Evolutionary conservation across 2,329 filamentous ascomycete genomes (phyloP).

Genomic region (Xenoacremonium recifei): DNA sequence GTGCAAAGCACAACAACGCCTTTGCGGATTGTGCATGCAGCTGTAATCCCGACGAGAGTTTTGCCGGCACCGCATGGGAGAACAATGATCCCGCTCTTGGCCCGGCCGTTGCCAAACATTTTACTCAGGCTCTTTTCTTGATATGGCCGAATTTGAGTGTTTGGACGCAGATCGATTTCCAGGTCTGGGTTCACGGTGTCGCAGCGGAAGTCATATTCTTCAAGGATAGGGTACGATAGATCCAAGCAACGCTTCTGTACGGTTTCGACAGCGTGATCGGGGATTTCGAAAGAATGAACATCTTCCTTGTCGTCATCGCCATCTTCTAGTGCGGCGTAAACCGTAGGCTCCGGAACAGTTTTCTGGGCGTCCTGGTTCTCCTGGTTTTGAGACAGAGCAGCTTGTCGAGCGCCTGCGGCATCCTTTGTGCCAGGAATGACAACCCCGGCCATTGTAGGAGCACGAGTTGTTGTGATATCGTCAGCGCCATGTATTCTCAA

Average conservation of each 20-base stretch:
- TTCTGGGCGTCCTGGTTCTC: neutral
- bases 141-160: conserved; percentile 81
- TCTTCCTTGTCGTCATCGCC: conserved; percentile 74
- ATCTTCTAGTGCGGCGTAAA: conserved; percentile 48
- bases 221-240: conserved; percentile 76
- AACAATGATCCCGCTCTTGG: conserved; percentile 92
- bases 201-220: conserved; percentile 91
- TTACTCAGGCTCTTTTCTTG: conserved; percentile 94
- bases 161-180: conserved; percentile 81
- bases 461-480: conserved; percentile 69
- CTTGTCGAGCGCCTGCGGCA: conserved; percentile 78
- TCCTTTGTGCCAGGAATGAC: conserved; percentile 88
- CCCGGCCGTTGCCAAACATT: conserved; percentile 95
- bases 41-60: conserved; percentile 89
- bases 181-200: conserved; percentile 80
- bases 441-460: conserved; percentile 73
- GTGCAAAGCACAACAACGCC: conserved; percentile 88
- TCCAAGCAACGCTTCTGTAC: conserved; percentile 82
- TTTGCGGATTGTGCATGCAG: conserved; percentile 92
- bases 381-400: conserved; percentile 26
- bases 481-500: conserved; percentile 64
- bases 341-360: neutral
- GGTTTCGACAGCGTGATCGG: conserved; percentile 68
- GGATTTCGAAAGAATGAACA: conserved; percentile 81
- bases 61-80: conserved; percentile 94